Percentiles rank a stretch among this genome's conserved stretches.
These are phyloP conservation scores for Oenanthe javanica DNA, from an alignment of 140 eudicot species.

Conservation along the genomic window DNA sequence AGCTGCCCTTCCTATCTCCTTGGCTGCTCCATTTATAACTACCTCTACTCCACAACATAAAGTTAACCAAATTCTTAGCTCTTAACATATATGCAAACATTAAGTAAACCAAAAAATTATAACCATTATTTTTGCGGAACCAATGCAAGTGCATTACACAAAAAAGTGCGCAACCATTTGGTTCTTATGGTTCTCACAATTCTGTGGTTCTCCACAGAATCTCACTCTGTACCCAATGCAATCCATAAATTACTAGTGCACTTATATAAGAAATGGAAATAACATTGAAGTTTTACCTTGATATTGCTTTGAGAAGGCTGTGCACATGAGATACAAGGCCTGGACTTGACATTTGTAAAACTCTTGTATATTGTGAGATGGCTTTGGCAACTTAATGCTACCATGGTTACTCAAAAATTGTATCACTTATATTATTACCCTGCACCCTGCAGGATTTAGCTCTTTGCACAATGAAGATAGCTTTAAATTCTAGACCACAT, in stretches of 20 bases:
- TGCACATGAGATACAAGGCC: constrained; percentile 40
- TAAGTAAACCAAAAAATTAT: neutral
- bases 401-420: constrained; percentile 51
- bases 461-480: constrained; percentile 7
- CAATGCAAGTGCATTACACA: too few relatives aligned
- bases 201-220: too few relatives aligned
- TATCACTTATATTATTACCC: constrained; percentile 14
- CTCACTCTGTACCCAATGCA: too few relatives aligned
- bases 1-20: constrained; percentile 76
- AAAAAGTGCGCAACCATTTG: too few relatives aligned
- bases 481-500: neutral
- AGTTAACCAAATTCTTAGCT: constrained; percentile 8
- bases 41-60: constrained; percentile 35
- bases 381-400: constrained; percentile 45
- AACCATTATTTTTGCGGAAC: too few relatives aligned
- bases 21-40: constrained; percentile 78
- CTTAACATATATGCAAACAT: neutral
- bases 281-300: constrained; percentile 33
- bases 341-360: constrained; percentile 13
- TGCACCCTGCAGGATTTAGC: neutral
- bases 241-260: neutral
- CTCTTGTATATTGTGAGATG: constrained; percentile 22
- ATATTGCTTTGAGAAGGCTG: constrained; percentile 66
- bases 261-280: constrained; percentile 4
- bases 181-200: too few relatives aligned